Percentiles rank a stretch among this genome's conserved stretches.
phyloP scores from a whole-genome alignment of 73 alveolate species.

The Uronychia binucleata region DNA sequence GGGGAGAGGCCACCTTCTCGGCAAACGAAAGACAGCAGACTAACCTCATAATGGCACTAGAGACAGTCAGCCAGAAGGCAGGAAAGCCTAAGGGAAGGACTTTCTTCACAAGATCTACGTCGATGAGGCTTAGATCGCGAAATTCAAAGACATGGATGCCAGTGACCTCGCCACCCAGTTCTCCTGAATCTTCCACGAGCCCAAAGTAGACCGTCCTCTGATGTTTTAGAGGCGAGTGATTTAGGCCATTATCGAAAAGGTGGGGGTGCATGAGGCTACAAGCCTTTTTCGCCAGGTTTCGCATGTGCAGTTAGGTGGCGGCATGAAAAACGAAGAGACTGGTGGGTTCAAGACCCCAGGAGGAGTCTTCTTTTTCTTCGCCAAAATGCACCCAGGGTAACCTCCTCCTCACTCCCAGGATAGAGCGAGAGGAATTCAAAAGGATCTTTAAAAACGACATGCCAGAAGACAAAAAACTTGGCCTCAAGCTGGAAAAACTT shows the following conservation, averaged over 20 bases:
- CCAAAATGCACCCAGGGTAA: neutral
- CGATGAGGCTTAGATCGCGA: neutral
- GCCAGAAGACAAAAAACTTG: neutral
- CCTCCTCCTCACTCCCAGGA: neutral
- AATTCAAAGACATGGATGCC: neutral
- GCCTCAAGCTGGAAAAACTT: neutral
- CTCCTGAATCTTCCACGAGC: neutral
- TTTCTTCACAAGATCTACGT: neutral
- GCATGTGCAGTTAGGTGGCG: neutral
- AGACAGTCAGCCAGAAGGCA: too few species aligned
- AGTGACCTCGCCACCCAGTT: neutral
- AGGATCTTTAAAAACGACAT: neutral
- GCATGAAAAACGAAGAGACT: neutral
- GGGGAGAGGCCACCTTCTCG: neutral
- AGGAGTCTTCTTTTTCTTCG: neutral
- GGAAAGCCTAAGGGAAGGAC: neutral
- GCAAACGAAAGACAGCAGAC: neutral
- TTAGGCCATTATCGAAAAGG: neutral
- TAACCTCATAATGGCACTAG: too few species aligned
- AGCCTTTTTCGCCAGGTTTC: neutral
- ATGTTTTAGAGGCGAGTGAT: neutral
- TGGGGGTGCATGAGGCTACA: neutral
- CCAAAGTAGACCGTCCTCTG: neutral
- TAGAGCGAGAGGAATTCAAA: neutral
- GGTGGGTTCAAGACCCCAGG: neutral